A percentile compares a stretch with the other conserved stretches of the same genome.
Conservation (phyloP, 805 yeast species). For the Starmerella ratchasimensis region DNA sequence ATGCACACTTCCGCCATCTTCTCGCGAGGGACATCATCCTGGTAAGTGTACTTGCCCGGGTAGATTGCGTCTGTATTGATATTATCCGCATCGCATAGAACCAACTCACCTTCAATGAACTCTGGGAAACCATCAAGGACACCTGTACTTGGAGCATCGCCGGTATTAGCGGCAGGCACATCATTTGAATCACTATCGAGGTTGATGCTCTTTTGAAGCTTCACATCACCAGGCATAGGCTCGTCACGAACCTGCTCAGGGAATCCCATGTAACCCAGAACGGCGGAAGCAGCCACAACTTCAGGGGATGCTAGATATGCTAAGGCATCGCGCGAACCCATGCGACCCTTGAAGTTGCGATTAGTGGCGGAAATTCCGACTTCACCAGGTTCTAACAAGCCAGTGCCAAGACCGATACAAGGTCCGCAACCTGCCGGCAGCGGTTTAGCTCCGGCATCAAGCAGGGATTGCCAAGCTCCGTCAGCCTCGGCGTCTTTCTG, state of each 20-base stretch:
- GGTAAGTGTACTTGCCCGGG: conserved; percentile 98
- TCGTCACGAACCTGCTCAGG: conserved; percentile 71
- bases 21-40: conserved; percentile 87
- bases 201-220: conserved; percentile 29
- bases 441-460: conserved; percentile 88
- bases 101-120: conserved; percentile 76
- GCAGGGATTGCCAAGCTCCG: conserved; percentile 84
- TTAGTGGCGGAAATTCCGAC: conserved; percentile 97
- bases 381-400: conserved; percentile 86
- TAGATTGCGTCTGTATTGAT: conserved; percentile 96
- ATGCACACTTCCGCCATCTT: conserved; percentile 98
- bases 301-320: conserved; percentile 96
- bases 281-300: conserved; percentile 96
- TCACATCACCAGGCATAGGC: conserved; percentile 38
- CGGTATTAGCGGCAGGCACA: conserved; percentile 24
- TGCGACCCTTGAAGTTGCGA: conserved; percentile 96
- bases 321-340: conserved; percentile 94
- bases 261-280: conserved; percentile 84
- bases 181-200: conserved; percentile 11
- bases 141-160: conserved; percentile 28
- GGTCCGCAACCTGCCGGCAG: conserved; percentile 99
- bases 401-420: conserved; percentile 94
- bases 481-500: conserved; percentile 79
- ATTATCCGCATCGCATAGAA: conserved; percentile 86
- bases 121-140: conserved; percentile 86